Evolutionary conservation across 352 stramenopile species (phyloP).

Genomic region (Peronosclerospora sorghi): DNA sequence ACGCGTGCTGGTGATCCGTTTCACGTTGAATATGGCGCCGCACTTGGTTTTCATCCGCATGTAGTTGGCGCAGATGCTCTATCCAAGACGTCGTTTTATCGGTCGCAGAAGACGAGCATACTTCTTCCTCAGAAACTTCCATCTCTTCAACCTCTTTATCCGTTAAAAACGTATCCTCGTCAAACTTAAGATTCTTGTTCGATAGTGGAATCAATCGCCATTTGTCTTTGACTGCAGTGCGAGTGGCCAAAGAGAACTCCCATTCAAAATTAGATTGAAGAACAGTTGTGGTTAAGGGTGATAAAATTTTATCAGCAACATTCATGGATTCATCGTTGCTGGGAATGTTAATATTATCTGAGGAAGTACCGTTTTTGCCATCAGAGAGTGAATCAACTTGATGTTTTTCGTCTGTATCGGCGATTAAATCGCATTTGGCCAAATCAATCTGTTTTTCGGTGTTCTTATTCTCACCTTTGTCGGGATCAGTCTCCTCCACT

Average conservation of each 20-base stretch:
- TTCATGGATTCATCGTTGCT: conserved; percentile 12
- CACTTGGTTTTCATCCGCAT: conserved; percentile 42
- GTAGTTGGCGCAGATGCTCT: conserved; percentile 36
- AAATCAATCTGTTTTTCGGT: no score
- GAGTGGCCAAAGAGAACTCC: conserved; percentile 38
- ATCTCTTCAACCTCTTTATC: conserved; percentile 49
- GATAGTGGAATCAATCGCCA: conserved; percentile 55
- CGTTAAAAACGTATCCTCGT: conserved; percentile 38
- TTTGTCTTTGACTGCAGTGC: conserved; percentile 4
- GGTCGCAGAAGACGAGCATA: conserved; percentile 28
- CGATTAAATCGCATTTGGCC: no score
- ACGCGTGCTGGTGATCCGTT: conserved; percentile 38
- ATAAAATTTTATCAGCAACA: conserved; percentile 1
- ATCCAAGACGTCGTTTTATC: conserved; percentile 32
- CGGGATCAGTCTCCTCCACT: not conserved
- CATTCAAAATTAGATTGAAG: conserved; percentile 23
- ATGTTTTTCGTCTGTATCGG: not conserved
- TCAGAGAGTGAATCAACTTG: conserved; percentile 2
- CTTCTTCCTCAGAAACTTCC: conserved; percentile 52
- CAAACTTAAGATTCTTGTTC: conserved; percentile 39
- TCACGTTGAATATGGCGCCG: conserved; percentile 42
- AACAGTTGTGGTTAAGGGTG: conserved; percentile 8
- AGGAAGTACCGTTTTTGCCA: not conserved
- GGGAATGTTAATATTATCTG: not conserved
- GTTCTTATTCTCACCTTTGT: no score